These are phyloP conservation scores for Barnettozyma populi DNA, from an alignment of 805 yeast genomes.

Conservation along the genomic window DNA sequence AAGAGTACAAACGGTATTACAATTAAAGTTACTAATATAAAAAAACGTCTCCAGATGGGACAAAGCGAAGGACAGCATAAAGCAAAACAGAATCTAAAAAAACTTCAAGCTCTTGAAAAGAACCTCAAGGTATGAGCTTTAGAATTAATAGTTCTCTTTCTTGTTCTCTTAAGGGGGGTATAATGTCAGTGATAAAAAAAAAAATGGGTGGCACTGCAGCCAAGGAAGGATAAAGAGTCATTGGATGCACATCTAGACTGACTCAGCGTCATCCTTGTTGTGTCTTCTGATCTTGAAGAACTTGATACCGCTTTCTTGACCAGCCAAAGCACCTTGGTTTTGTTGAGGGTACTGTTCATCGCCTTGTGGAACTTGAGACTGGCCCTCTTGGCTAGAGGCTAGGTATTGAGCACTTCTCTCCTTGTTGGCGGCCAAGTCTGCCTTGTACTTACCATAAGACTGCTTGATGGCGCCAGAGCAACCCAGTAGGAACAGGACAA, in stretches of 20 bases:
- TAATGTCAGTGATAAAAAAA: neutral
- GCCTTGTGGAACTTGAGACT: slow-evolving; percentile 19
- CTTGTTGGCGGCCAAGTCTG: slow-evolving; percentile 30
- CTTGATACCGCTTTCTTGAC: slow-evolving; percentile 56
- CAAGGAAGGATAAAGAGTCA: neutral
- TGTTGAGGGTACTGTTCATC: slow-evolving; percentile 25
- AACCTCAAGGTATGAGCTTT: neutral
- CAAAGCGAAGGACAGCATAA: too few relatives aligned
- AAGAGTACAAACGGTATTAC: neutral
- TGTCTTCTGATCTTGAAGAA: slow-evolving; percentile 69
- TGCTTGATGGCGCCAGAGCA: slow-evolving; percentile 45
- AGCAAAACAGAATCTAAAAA: neutral
- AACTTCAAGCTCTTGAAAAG: neutral
- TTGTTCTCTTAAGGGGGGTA: neutral
- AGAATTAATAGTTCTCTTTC: neutral
- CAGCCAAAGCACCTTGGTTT: slow-evolving; percentile 26
- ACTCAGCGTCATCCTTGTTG: slow-evolving; percentile 37
- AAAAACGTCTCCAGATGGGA: neutral
- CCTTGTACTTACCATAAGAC: slow-evolving; percentile 47
- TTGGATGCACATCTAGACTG: slow-evolving; percentile 21
- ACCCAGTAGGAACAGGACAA: slow-evolving; percentile 45
- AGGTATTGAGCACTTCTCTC: slow-evolving; percentile 11
- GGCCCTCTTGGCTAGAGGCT: slow-evolving; percentile 12
- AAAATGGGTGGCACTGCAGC: too few relatives aligned
- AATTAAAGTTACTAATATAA: too few relatives aligned